Evolutionary conservation across 768 basidiomycete genomes (phyloP).

Genomic region (Polyporus arcularius): DNA sequence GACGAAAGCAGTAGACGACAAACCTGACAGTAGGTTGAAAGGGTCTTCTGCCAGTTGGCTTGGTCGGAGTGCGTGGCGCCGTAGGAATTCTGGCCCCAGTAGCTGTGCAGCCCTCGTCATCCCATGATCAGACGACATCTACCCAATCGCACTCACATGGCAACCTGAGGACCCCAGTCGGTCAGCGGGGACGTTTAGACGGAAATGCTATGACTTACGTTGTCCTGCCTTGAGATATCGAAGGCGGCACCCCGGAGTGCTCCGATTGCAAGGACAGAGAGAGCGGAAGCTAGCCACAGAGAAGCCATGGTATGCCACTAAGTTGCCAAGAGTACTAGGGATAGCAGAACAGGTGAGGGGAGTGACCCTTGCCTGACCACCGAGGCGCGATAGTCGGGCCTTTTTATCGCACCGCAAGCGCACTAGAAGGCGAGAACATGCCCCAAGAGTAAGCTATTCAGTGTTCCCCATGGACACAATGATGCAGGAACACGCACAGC

Average conservation of each 20-base stretch:
- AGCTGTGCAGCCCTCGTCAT: conserved; percentile 29
- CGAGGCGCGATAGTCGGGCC: neutral
- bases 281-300: conserved; percentile 13
- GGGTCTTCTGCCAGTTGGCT: conserved; percentile 51
- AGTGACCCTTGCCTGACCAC: conserved; percentile 1
- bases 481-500: conserved; percentile 15
- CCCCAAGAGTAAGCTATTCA: conserved; percentile 4
- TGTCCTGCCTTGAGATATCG: conserved; percentile 21
- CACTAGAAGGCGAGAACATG: conserved; percentile 5
- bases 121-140: neutral
- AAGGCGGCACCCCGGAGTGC: conserved; percentile 14
- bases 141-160: conserved; percentile 24
- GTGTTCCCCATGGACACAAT: neutral
- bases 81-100: conserved; percentile 63
- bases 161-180: conserved; percentile 22
- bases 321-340: neutral
- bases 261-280: conserved; percentile 11
- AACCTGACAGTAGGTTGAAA: conserved; percentile 57
- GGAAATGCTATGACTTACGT: conserved; percentile 9
- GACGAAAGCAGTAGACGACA: neutral
- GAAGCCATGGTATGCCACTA: conserved; percentile 11
- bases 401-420: conserved; percentile 7
- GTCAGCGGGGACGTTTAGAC: neutral
- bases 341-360: neutral
- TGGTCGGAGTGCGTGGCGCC: conserved; percentile 48